A percentile compares a stretch with the other conserved stretches of the same genome.
Conservation (phyloP, 805 yeast genomes). For the Candida nemodendra region DNA sequence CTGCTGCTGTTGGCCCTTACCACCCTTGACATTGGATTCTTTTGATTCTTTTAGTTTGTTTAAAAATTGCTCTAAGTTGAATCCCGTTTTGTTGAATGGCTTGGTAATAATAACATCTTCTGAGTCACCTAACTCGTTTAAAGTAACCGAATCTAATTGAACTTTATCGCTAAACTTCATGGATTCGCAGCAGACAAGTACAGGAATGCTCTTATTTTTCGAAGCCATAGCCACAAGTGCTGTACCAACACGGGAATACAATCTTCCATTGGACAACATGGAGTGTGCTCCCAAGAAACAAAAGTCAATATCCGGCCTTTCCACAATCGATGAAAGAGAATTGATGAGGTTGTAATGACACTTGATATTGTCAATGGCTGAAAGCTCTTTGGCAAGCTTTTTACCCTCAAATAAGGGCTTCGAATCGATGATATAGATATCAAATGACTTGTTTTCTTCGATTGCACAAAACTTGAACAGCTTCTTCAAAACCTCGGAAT, state of each 20-base stretch:
- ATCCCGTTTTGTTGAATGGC: constrained; percentile 57
- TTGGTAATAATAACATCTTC: constrained; percentile 63
- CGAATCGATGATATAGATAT: constrained; percentile 85
- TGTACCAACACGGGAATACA: constrained; percentile 92
- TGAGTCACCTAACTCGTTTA: constrained; percentile 84
- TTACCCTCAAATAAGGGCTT: constrained; percentile 95
- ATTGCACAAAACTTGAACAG: constrained; percentile 69
- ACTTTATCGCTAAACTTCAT: constrained; percentile 93
- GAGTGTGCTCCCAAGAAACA: constrained; percentile 97
- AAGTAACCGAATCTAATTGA: constrained; percentile 92
- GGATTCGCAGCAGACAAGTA: constrained; percentile 91
- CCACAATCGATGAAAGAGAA: constrained; percentile 75
- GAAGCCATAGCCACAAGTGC: constrained; percentile 93
- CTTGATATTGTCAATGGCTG: constrained; percentile 57
- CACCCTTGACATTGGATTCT: constrained; percentile 16
- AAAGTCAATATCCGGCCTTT: constrained; percentile 69
- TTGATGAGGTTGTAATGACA: constrained; percentile 77
- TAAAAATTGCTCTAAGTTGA: constrained; percentile 64
- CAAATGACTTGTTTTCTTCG: constrained; percentile 61
- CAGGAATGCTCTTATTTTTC: constrained; percentile 85
- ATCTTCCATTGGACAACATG: constrained; percentile 90
- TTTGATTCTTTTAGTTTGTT: constrained; percentile 37
- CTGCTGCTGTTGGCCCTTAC: constrained; percentile 28
- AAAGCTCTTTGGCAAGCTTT: constrained; percentile 63
- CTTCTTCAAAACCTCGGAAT: constrained; percentile 77